Percentiles rank a stretch among this genome's conserved stretches.
Evolutionary conservation across 495 filamentous ascomycete species (phyloP).

Genomic region (Xylaria castorea): DNA sequence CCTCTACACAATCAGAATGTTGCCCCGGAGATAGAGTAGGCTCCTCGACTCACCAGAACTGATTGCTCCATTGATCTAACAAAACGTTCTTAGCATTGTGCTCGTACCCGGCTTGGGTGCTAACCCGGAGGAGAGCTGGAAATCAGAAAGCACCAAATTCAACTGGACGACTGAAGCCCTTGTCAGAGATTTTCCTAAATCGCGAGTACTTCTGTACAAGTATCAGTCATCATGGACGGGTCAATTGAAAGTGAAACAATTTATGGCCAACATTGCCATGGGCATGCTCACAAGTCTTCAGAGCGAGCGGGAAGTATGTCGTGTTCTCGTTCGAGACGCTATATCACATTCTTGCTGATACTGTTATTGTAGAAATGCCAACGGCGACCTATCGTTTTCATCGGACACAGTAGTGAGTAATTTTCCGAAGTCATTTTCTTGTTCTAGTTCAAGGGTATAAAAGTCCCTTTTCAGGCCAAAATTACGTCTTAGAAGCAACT

Average conservation of each 20-base stretch:
- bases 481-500: neutral
- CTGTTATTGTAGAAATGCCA: conserved; percentile 46
- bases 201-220: conserved; percentile 40
- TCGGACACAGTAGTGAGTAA: conserved; percentile 62
- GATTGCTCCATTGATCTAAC: conserved; percentile 16
- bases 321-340: neutral
- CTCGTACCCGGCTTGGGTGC: conserved; percentile 72
- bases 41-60: neutral
- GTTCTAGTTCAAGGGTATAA: neutral
- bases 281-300: conserved; percentile 38
- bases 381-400: conserved; percentile 66
- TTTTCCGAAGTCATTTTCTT: neutral
- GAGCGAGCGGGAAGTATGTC: conserved; percentile 36
- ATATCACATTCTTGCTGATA: conserved; percentile 24
- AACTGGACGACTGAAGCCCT: conserved; percentile 62
- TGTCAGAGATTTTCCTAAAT: conserved; percentile 40
- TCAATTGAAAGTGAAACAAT: conserved; percentile 43
- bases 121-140: conserved; percentile 67
- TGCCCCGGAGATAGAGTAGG: conserved; percentile 41
- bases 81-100: conserved; percentile 49
- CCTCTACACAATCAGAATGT: conserved; percentile 36
- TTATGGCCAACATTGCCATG: conserved; percentile 43
- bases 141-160: conserved; percentile 55
- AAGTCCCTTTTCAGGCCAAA: neutral
- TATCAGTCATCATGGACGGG: conserved; percentile 45